Evolutionary conservation across 1,284 basidiomycete genomes (phyloP), one percentile per base, ranked within the genome.

Genomic region (Irpex lacteus): DNA sequence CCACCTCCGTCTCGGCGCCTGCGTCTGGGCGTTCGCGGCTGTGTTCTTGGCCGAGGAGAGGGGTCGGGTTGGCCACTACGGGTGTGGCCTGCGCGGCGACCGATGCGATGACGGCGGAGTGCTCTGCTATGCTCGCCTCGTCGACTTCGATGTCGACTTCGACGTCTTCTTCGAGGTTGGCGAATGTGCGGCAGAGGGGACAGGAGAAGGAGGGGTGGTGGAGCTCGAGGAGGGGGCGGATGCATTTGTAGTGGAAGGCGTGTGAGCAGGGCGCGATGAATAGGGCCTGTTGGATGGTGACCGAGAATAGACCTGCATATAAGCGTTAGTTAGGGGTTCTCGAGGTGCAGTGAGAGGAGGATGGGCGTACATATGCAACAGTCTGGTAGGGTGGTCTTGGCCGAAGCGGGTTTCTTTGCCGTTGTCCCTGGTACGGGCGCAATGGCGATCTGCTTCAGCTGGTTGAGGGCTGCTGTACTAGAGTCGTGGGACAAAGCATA

Each of bases 201-300:
- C 97, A 99, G 5, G 90, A 94, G 78, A 99, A 99, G 2, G 94
- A 93, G 0, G 97, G 95, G 71, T 97, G 89, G 76, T 98, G 96
- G 44, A 85, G 77, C 70, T 92, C 85, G 53, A 99, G 84, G 15
- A 98, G 82, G 0, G 96, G 96, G 0, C 95, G 88, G 69, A 99
- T 97, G 77, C 98, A 99, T 77, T 98, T 98, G 86, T 94, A 98
- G 78, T 98, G 97, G 82, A 98, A 98, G 0, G 96, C 91, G 77
- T 98, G 97, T 5, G 95, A 97, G 76, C 95, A 96, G 0, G 95
- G 95, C 37, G 96, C 96, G 73, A 99, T 97, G 80, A 99, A 99
- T 32, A 99, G 85, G 0, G 96, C 93, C 78, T 99, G 97, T 67
- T 92, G 94, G 70, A 98, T 96, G 0, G 94, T 93, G 4, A 99